phyloP scores from a whole-genome alignment of 441 rosid genomes.

The Brassica balearica region DNA sequence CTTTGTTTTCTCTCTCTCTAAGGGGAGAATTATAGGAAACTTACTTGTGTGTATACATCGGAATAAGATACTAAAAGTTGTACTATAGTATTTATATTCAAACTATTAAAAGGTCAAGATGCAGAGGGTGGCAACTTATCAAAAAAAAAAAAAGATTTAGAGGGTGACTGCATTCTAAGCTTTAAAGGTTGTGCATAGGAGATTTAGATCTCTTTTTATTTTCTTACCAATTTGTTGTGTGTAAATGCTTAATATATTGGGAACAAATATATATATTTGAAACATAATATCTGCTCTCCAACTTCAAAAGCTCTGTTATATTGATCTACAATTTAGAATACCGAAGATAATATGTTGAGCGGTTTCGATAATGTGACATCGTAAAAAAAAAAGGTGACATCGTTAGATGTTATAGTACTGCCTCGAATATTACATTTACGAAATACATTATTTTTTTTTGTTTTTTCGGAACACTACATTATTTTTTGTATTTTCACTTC shows the following conservation, averaged over 20 bases:
- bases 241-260: background rate
- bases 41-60: conserved; percentile 22
- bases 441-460: no score
- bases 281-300: background rate
- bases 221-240: background rate
- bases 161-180: background rate
- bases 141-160: background rate
- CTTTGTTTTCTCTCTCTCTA: background rate
- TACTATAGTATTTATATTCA: conserved; percentile 11
- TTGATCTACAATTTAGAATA: background rate
- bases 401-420: background rate
- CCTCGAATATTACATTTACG: background rate
- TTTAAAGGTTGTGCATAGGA: background rate
- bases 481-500: no score
- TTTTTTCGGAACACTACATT: no score
- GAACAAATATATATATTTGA: background rate
- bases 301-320: background rate
- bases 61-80: conserved; percentile 4
- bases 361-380: background rate
- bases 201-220: background rate
- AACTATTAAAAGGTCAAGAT: background rate
- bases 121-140: background rate
- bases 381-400: no score
- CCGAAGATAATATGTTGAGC: background rate
- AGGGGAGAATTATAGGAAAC: conserved; percentile 1